Conservation (phyloP, 192 early-diverging fungal species). For the Backusella mclennaniae region DNA sequence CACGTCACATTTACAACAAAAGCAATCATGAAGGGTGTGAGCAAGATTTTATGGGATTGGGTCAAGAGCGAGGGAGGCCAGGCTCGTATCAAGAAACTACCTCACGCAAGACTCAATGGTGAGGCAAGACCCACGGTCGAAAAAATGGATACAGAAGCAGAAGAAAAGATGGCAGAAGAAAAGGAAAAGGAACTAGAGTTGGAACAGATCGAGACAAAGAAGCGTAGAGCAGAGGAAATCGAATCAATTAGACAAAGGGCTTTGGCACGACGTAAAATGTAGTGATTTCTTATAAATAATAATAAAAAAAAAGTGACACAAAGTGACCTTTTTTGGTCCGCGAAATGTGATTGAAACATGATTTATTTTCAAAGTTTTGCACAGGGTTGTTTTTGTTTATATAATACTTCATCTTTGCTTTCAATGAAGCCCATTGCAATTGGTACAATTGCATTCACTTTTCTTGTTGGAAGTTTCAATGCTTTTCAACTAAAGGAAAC, state of each 20-base stretch:
- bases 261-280: constrained; percentile 29
- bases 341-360: neutral
- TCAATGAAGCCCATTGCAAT: neutral
- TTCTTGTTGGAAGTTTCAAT: neutral
- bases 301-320: neutral
- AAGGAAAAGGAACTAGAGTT: constrained; percentile 11
- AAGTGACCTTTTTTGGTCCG: neutral
- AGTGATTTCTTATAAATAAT: neutral
- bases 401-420: neutral
- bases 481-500: neutral
- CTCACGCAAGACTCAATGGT: constrained; percentile 28
- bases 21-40: constrained; percentile 95
- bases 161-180: neutral
- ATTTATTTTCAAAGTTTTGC: neutral
- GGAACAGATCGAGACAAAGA: constrained; percentile 25
- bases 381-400: neutral
- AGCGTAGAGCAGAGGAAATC: constrained; percentile 35
- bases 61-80: constrained; percentile 71
- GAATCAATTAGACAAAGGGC: constrained; percentile 46
- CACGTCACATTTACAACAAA: constrained; percentile 91
- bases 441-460: neutral
- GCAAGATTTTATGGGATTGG: constrained; percentile 87
- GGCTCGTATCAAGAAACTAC: constrained; percentile 21
- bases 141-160: constrained; percentile 1
- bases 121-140: constrained; percentile 19